Conservation (phyloP, 1,139 yeast species). For the Blastobotrys raffinosifermentans region DNA sequence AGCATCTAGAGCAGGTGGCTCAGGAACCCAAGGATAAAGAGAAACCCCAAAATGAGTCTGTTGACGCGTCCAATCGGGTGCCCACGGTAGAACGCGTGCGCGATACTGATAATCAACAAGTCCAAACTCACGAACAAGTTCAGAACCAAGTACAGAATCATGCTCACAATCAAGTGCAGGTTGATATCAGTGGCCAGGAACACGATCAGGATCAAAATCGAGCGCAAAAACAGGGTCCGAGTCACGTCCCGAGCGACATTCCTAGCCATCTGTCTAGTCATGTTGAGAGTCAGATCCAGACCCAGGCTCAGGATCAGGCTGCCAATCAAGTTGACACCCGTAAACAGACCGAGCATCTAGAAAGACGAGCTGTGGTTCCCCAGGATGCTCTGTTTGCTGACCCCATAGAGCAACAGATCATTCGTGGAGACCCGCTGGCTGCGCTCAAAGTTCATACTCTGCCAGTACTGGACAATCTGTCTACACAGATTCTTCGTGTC, state of each 20-base stretch:
- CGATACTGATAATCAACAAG: neutral
- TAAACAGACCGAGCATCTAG: too few species aligned
- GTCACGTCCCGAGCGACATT: neutral
- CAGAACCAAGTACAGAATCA: neutral
- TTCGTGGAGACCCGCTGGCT: conserved; percentile 22
- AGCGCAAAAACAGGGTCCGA: too few species aligned
- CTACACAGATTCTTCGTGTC: conserved; percentile 64
- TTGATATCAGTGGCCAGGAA: too few species aligned
- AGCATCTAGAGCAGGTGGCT: conserved; percentile 22
- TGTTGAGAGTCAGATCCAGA: neutral
- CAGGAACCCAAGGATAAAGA: too few species aligned
- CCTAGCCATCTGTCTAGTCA: neutral
- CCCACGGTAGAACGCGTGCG: too few species aligned
- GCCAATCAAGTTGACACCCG: conserved; percentile 5
- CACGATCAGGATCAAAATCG: too few species aligned
- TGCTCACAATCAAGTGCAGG: neutral
- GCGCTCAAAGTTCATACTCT: conserved; percentile 59
- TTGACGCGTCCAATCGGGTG: neutral
- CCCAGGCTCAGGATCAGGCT: neutral
- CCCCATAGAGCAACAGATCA: too few species aligned
- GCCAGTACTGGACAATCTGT: conserved; percentile 67
- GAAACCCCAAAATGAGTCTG: too few species aligned
- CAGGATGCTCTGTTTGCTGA: too few species aligned
- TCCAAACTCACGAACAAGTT: neutral
- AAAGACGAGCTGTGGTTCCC: too few species aligned